A percentile compares a stretch with the other conserved stretches of the same genome.
Conservation (phyloP, 148 eudicot genomes). For the Vaccinium macrocarpon region DNA sequence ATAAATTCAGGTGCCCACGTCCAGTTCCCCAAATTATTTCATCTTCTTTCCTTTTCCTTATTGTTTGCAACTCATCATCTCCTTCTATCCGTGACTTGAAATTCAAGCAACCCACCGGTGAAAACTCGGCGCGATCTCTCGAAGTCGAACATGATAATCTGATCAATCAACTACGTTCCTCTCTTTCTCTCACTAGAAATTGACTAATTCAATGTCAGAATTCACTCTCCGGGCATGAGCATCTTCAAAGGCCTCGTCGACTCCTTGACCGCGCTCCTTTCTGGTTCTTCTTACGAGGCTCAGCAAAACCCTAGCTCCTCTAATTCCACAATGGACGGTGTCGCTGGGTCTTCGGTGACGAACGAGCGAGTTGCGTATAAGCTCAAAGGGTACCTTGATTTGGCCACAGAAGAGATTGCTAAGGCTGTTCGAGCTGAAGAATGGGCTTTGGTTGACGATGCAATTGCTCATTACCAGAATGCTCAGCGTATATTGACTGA, state of each 20-base stretch:
- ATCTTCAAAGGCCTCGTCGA: constrained; percentile 55
- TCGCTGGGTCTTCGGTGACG: constrained; percentile 38
- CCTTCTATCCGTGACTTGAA: neutral
- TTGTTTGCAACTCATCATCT: neutral
- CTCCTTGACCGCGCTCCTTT: constrained; percentile 50
- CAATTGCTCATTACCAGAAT: constrained; percentile 59
- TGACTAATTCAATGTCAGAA: constrained; percentile 5
- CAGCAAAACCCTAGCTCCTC: constrained; percentile 48
- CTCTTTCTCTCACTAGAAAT: neutral
- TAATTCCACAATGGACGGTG: constrained; percentile 46
- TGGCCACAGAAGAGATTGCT: constrained; percentile 78
- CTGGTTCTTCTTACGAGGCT: constrained; percentile 35
- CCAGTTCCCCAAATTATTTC: neutral
- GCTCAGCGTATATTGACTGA: constrained; percentile 68
- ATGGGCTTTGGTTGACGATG: constrained; percentile 85
- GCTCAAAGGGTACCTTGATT: constrained; percentile 85
- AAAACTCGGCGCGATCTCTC: constrained; percentile 14
- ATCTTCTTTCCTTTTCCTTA: neutral
- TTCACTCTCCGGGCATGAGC: constrained; percentile 51
- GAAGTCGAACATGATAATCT: constrained; percentile 9
- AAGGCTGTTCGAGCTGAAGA: constrained; percentile 94
- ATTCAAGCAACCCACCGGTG: constrained; percentile 3
- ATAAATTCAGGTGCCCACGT: neutral
- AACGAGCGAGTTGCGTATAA: constrained; percentile 88
- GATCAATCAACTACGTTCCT: neutral